Conservation (phyloP, 345 rosid species). For the Linum lewisii region DNA sequence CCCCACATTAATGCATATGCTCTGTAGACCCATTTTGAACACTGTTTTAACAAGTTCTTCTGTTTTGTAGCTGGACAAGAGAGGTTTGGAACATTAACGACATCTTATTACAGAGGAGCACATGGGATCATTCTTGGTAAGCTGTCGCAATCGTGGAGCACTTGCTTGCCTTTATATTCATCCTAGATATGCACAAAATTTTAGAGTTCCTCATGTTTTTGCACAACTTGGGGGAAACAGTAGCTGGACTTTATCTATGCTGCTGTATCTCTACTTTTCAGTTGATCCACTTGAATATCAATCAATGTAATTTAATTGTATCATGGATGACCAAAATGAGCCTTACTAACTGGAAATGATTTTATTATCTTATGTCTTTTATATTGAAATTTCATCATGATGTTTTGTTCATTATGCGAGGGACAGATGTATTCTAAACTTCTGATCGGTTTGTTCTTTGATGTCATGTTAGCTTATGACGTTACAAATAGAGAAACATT, state of each 20-base stretch:
- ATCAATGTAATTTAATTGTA: background rate
- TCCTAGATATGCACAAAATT: background rate
- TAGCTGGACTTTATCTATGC: background rate
- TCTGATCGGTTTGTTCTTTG: conserved; percentile 5
- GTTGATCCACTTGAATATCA: background rate
- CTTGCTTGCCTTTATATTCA: background rate
- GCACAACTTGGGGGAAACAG: background rate
- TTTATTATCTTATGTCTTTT: background rate
- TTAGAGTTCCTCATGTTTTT: background rate
- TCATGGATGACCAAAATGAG: background rate
- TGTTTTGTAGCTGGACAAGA: conserved; percentile 87
- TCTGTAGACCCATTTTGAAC: background rate
- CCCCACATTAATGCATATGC: background rate
- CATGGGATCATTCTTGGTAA: conserved; percentile 93
- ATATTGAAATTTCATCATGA: background rate
- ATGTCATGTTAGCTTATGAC: conserved; percentile 55
- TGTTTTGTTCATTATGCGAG: background rate
- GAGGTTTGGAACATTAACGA: conserved; percentile 69
- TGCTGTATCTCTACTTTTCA: background rate
- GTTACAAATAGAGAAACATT: conserved; percentile 79
- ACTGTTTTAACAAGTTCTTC: conserved; percentile 6
- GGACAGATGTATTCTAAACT: background rate
- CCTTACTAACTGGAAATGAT: background rate
- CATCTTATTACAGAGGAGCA: conserved; percentile 90
- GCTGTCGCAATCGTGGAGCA: conserved; percentile 2